These are phyloP conservation scores for Nakaseomyces delphensis DNA, from an alignment of 1,139 yeast species.

Conservation along the genomic window DNA sequence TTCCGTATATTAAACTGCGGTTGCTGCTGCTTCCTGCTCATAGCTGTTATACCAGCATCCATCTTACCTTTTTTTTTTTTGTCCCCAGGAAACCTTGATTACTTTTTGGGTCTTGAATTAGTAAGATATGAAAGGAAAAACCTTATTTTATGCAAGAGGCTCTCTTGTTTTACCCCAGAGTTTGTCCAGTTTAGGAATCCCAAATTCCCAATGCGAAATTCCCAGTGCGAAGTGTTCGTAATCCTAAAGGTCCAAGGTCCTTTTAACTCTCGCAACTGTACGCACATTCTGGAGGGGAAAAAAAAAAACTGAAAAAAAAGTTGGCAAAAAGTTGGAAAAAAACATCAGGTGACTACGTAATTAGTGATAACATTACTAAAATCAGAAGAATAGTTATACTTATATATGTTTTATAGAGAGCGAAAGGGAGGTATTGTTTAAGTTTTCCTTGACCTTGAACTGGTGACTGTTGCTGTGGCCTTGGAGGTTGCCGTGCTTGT, in stretches of 20 bases:
- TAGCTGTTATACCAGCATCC: slow-evolving; percentile 19
- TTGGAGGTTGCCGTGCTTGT: slow-evolving; percentile 8
- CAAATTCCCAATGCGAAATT: not conserved
- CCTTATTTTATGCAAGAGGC: not conserved
- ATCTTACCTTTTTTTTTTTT: slow-evolving; percentile 7
- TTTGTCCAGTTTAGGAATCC: not conserved
- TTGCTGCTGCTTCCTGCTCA: slow-evolving; percentile 10
- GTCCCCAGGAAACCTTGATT: too few relatives aligned
- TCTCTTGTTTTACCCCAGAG: not conserved
- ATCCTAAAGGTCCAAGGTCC: too few relatives aligned
- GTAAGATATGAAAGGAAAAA: not conserved
- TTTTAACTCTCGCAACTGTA: too few relatives aligned
- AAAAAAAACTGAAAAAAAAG: too few relatives aligned
- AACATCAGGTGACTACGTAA: too few relatives aligned
- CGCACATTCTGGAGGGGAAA: too few relatives aligned
- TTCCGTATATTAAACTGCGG: slow-evolving; percentile 25
- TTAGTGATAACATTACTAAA: too few relatives aligned
- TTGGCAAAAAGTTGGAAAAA: too few relatives aligned
- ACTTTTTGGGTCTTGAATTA: too few relatives aligned
- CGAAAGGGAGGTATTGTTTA: not conserved
- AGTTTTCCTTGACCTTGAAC: slow-evolving; percentile 15
- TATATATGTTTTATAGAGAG: not conserved
- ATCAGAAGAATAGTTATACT: not conserved
- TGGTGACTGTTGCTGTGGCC: slow-evolving; percentile 8
- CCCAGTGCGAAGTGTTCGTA: too few relatives aligned